These are phyloP conservation scores for Acarospora socialis DNA, from an alignment of 2,329 filamentous ascomycete genomes.

Conservation along the genomic window DNA sequence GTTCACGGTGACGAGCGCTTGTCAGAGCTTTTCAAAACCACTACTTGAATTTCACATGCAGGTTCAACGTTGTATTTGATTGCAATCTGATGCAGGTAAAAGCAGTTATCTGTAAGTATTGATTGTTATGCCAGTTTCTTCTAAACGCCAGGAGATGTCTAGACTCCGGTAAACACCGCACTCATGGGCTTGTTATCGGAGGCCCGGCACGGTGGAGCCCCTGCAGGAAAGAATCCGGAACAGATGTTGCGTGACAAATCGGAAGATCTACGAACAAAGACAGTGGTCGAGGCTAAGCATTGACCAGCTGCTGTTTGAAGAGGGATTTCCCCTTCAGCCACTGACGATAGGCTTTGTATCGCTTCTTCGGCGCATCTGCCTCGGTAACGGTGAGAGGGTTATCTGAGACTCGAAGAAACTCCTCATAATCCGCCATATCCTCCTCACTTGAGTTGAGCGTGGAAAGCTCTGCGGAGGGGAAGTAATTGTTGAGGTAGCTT, in stretches of 20 bases:
- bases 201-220: too few species aligned
- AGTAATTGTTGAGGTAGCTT: conserved; percentile 61
- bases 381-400: conserved; percentile 78
- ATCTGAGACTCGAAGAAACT: conserved; percentile 62
- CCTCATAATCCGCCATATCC: conserved; percentile 57
- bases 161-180: too few species aligned
- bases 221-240: conserved; percentile 11
- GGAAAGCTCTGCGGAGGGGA: conserved; percentile 47
- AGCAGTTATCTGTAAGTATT: too few species aligned
- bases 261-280: not conserved
- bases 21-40: too few species aligned
- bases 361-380: conserved; percentile 78
- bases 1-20: conserved; percentile 25
- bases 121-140: too few species aligned
- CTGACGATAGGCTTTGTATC: conserved; percentile 91
- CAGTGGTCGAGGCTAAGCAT: conserved; percentile 19
- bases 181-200: too few species aligned
- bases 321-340: conserved; percentile 91
- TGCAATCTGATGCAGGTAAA: too few species aligned
- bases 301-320: conserved; percentile 72
- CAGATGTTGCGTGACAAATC: not conserved
- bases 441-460: conserved; percentile 41
- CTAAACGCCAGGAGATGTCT: conserved; percentile 4
- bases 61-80: too few species aligned
- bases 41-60: too few species aligned